Evolutionary conservation across 2,329 filamentous ascomycete species (phyloP), one percentile per base, ranked within the genome.

Genomic region (Neocucurbitaria cava): DNA sequence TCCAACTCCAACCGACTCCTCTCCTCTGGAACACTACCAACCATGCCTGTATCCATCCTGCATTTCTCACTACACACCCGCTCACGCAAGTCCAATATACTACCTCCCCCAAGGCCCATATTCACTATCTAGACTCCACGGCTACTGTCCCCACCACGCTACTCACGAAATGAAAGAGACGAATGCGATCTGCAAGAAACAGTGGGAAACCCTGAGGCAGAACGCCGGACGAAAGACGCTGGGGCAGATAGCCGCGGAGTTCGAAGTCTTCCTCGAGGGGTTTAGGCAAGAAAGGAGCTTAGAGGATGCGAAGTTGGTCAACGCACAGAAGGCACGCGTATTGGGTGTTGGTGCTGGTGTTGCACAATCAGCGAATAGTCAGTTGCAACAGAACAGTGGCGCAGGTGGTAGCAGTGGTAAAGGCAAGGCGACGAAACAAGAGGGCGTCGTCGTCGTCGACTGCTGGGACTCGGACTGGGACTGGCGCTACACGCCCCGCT

Each of bases 211-310:
- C 8, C 62, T 72, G 56, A 61, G 71, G 15, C 71, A 74, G 46
- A 69, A 66, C n/a, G 70, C 70, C 5, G 69, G 70, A 11, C 68
- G 71, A 26, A 70, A 69, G 47, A 72, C 69, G 3, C 66, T 74
- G 8, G 63, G 66, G 9, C 33, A 49, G 9, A 62, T 74, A 5
- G 68, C 66, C 5, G 55, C 55, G 1, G 71, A 73, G 30, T 73
- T 72, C 31, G 70, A 72, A 10, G 41, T 49, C 6, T 69, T 59
- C 24, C 47, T 68, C 24, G 44, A 61, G 5, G 23, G 44, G 2
- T 62, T 67, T n/a, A 45, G 60, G 8, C 50, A 62, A 5, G 60
- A 64, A 3, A 54, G 61, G 15, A 24, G 54, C 50, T 3, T 38
- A 18, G 52, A 54, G 49, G 56, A 62, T 18, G 52, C 47, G 8